These are phyloP conservation scores for Metschnikowia peoriensis DNA, from an alignment of 805 yeast genomes.

Conservation along the genomic window DNA sequence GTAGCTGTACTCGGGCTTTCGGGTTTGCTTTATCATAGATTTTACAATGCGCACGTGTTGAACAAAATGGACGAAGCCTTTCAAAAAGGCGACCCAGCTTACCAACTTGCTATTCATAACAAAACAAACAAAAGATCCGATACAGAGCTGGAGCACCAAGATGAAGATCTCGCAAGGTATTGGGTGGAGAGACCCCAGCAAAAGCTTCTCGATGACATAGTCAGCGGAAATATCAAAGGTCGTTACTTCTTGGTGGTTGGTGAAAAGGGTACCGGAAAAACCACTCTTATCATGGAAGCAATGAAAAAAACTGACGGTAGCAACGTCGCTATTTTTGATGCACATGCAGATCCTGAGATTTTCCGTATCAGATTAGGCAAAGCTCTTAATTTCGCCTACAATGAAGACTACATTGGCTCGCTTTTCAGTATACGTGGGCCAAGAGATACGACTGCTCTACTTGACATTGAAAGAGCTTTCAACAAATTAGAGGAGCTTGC, in stretches of 20 bases:
- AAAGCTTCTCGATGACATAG: conserved; percentile 56
- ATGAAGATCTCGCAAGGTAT: conserved; percentile 28
- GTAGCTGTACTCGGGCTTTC: conserved; percentile 66
- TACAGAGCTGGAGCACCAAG: conserved; percentile 17
- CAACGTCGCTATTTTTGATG: conserved; percentile 71
- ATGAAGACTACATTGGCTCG: conserved; percentile 81
- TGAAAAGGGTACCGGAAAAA: conserved; percentile 85
- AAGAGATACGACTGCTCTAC: conserved; percentile 75
- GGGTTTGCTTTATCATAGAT: conserved; percentile 66
- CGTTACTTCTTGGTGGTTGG: conserved; percentile 73
- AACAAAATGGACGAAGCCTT: conserved; percentile 66
- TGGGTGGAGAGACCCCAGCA: conserved; percentile 80
- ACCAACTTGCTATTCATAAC: conserved; percentile 55
- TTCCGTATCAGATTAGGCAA: conserved; percentile 73
- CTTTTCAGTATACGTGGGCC: conserved; percentile 81
- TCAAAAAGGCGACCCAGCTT: conserved; percentile 63
- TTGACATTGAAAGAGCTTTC: conserved; percentile 82
- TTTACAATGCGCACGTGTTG: conserved; percentile 58
- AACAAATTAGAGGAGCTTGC: conserved; percentile 74
- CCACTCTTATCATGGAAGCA: conserved; percentile 70
- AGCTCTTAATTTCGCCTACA: conserved; percentile 69
- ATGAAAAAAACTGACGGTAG: conserved; percentile 61
- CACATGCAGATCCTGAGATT: conserved; percentile 83
- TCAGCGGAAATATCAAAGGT: conserved; percentile 63
- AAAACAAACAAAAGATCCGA: conserved; percentile 30